Evolutionary conservation across 306 rosid genomes (phyloP).

Genomic region (Heteromeles arbutifolia): DNA sequence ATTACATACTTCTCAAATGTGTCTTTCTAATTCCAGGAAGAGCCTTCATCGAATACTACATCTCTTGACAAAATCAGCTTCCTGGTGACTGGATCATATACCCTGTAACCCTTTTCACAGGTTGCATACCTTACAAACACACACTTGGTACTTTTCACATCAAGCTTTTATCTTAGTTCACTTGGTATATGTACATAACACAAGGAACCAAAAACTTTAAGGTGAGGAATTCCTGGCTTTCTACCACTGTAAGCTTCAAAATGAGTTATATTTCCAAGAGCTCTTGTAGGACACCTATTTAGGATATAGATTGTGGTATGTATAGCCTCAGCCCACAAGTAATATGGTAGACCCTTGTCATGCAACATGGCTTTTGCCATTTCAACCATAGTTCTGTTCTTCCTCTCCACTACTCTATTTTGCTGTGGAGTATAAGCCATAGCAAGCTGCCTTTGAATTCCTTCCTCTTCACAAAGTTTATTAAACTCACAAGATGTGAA

Average conservation of each 20-base stretch:
- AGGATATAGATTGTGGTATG: too few relatives aligned
- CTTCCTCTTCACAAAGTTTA: neutral
- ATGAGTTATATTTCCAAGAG: neutral
- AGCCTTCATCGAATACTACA: neutral
- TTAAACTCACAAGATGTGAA: too few relatives aligned
- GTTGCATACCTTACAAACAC: neutral
- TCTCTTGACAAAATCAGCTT: neutral
- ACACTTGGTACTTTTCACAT: neutral
- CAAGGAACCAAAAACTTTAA: neutral
- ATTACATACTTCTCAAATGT: neutral
- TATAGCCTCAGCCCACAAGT: too few relatives aligned
- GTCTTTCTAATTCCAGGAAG: neutral
- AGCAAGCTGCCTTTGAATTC: neutral
- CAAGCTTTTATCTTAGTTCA: neutral
- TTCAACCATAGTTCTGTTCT: neutral
- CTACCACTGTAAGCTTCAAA: neutral
- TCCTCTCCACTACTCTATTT: neutral
- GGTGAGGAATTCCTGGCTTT: neutral
- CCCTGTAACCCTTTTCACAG: neutral
- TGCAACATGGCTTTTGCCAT: neutral
- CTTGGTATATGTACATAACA: neutral
- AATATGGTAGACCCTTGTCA: neutral
- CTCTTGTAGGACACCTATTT: neutral
- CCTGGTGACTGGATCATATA: neutral
- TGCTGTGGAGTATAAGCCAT: neutral